Conservation (phyloP, 164 flowering plant species). For the Vitis vinifera region ASM3070453v1 NC_081819.1:17685001-17685500, state of each 20-base stretch:
- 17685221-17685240: neutral
- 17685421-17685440: too few species aligned
- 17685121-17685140: slow-evolving; percentile 40
- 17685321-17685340: neutral
- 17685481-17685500: too few species aligned
- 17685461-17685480: too few species aligned
- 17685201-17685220: slow-evolving; percentile 5
- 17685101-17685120: slow-evolving; percentile 94
- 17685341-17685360: too few species aligned
- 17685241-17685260: neutral
- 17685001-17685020: neutral
- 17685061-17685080: slow-evolving; percentile 90
- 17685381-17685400: too few species aligned
- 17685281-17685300: too few species aligned
- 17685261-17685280: neutral
- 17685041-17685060: slow-evolving; percentile 86
- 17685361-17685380: too few species aligned
- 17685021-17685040: slow-evolving; percentile 79
- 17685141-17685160: slow-evolving; percentile 3
- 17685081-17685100: slow-evolving; percentile 93
- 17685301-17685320: too few species aligned
- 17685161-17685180: slow-evolving; percentile 5
- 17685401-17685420: too few species aligned
- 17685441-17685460: too few species aligned
- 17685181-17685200: slow-evolving; percentile 25